Evolutionary conservation across 768 basidiomycete species (phyloP).

Genomic region (Amanita polypyramis): DNA sequence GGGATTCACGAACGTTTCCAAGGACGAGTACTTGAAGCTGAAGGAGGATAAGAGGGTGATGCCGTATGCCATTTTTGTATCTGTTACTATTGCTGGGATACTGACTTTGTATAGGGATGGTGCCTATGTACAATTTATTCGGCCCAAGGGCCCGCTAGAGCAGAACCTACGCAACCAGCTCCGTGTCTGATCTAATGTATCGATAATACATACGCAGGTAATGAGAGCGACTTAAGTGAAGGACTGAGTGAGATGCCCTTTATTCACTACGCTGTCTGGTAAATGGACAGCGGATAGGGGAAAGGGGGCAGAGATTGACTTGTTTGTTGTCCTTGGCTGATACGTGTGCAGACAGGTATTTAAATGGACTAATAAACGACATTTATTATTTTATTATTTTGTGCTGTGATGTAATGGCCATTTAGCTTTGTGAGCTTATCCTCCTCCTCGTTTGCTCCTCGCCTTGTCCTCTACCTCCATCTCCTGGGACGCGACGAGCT

Average conservation of each 20-base stretch:
- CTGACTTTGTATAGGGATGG: constrained; percentile 55
- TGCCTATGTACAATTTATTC: constrained; percentile 91
- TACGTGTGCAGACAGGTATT: not conserved
- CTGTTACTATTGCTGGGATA: not conserved
- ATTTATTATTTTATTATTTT: constrained; percentile 1
- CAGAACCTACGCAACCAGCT: constrained; percentile 78
- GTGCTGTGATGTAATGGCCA: constrained; percentile 4
- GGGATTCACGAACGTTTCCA: constrained; percentile 94
- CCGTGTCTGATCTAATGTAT: constrained; percentile 40
- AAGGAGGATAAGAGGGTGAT: constrained; percentile 87
- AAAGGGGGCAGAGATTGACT: constrained; percentile 66
- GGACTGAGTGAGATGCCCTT: constrained; percentile 24
- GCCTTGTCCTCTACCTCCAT: constrained; percentile 4
- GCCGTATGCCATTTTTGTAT: constrained; percentile 44
- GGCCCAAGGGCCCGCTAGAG: constrained; percentile 79
- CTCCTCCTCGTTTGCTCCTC: constrained; percentile 7
- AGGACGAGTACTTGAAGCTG: constrained; percentile 79
- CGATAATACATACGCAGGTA: constrained; percentile 11
- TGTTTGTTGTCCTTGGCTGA: constrained; percentile 11
- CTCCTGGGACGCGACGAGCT: not conserved
- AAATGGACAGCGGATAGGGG: constrained; percentile 61
- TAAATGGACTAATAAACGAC: constrained; percentile 8
- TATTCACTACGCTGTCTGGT: constrained; percentile 70
- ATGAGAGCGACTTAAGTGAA: not conserved
- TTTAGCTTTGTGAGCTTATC: constrained; percentile 7